phyloP scores from a whole-genome alignment of 1,284 basidiomycete genomes.

The Spongiforma sp. region DNA sequence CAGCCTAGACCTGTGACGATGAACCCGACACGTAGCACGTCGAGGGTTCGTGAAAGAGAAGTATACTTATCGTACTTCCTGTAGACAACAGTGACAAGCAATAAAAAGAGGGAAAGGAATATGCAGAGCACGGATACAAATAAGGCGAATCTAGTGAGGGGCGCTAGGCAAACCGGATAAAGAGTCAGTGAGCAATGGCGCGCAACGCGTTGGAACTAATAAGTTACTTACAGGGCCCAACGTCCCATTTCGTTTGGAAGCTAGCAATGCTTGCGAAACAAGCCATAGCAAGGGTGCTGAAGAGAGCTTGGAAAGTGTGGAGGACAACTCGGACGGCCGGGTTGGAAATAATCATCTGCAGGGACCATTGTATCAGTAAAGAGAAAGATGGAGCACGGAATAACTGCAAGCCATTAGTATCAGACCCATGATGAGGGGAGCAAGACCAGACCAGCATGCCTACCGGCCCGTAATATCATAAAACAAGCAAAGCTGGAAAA shows the following conservation, averaged over 20 bases:
- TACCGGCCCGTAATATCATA: conserved; percentile 46
- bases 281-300: conserved; percentile 88
- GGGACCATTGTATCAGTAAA: conserved; percentile 24
- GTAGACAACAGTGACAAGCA: too few species aligned
- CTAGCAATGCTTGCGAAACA: conserved; percentile 86
- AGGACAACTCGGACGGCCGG: conserved; percentile 78
- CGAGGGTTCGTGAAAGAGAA: conserved; percentile 76
- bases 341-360: conserved; percentile 85
- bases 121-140: too few species aligned
- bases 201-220: conserved; percentile 1
- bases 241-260: conserved; percentile 83
- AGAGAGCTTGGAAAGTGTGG: conserved; percentile 78
- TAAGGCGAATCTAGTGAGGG: conserved; percentile 86
- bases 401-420: conserved; percentile 75
- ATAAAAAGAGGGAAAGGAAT: too few species aligned
- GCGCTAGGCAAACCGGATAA: too few species aligned
- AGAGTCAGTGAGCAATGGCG: too few species aligned
- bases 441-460: conserved; percentile 60
- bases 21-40: conserved; percentile 80
- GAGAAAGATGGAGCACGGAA: conserved; percentile 28
- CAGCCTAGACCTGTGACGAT: conserved; percentile 77
- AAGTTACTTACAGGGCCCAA: conserved; percentile 78
- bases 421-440: conserved; percentile 63
- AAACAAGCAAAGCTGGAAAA: conserved; percentile 8
- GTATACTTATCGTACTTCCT: conserved; percentile 83